Base-by-base conservation (phyloP, 495 filamentous ascomycete species). In the Xylaria intraflava region DNA sequence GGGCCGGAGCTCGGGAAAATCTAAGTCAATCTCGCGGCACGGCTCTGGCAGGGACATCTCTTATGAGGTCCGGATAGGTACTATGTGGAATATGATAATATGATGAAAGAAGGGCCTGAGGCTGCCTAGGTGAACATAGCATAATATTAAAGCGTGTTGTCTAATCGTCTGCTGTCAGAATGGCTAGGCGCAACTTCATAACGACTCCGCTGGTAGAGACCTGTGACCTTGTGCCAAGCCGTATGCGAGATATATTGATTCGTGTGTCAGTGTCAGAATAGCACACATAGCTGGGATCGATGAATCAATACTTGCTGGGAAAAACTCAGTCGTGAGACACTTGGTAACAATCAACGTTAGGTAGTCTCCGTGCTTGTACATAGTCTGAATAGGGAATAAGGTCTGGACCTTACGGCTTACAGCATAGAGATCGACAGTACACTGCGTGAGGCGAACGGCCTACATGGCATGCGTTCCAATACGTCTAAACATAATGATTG, bases 401-500 rank as follows among this genome's bases (percentile, higher is more conserved):
- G n/a, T n/a, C n/a, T n/a, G n/a, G n/a, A n/a, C n/a, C n/a, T n/a
- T n/a, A n/a, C n/a, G n/a, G n/a, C n/a, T n/a, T n/a, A n/a, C n/a
- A n/a, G n/a, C n/a, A n/a, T n/a, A n/a, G n/a, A n/a, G n/a, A n/a
- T n/a, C n/a, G n/a, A n/a, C n/a, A n/a, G 23, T 51, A 19, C 4
- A 12, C 49, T 22, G 27, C 29, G 14, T 14, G 26, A 26, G 39
- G 49, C 29, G 29, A 43, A 16, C 27, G 40, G 35, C 31, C 48
- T 17, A 7, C 24, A 29, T 6, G 42, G 16, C 42, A 44, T 3
- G 33, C 19, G 22, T 38, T 16, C 45, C 41, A 45, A 41, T 29
- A 8, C 10, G 20, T 52, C 50, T 38, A 53, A 53, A 53, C 50
- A 39, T 53, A 46, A 41, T 26, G 14, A 30, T 12, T 38, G 42